Base-by-base conservation (phyloP, 2,329 filamentous ascomycete species). In the Ambrosiella beaveri region DNA sequence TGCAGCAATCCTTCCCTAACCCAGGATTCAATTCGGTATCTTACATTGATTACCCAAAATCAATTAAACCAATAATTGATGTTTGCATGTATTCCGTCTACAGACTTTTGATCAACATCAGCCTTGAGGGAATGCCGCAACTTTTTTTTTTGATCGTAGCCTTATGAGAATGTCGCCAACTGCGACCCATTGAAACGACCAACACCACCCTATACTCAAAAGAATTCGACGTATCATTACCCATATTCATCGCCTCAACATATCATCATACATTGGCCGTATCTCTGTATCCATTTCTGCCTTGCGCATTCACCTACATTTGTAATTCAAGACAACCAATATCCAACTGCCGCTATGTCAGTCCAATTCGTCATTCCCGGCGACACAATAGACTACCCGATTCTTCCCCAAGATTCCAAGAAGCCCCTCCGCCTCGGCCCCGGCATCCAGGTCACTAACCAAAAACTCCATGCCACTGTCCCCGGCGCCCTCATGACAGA, bases 341-440 rank as follows among this genome's bases (percentile, higher is more conserved):
- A 27, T 27, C 3, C 44, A 47, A n/a, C 15, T 15, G 66, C 51
- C 52, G 85, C 85, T 81, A 69, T 77, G 27, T 71, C 76, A 36
- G 71, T 75, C n/a, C 71, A 72, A 52, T 74, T 91, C 62, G 79
- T 96, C 61, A 79, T 97, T 6, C 93, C 93, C 0, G 90, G 93
- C 63, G 89, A 96, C 64, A 67, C 73, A 38, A 77, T 96, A 51
- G 80, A 87, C 60, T 68, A 19, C 1, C 74, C 78, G 35, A 71
- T 78, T 40, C 76, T 95, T 41, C 87, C 88, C 1, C 79, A 79
- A 37, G 77, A 84, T 62, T 75, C 77, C 53, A 87, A 83, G 64
- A 74, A 80, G 62, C 80, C 88, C 44, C 75, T 95, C 62, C 87
- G 86, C 58, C 77, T 96, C 35, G 90, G 90, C 36, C 86, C 88